Percentiles rank a stretch among this genome's conserved stretches.
Conservation (phyloP, 805 yeast genomes). For the Wickerhamiella azymoides region DNA sequence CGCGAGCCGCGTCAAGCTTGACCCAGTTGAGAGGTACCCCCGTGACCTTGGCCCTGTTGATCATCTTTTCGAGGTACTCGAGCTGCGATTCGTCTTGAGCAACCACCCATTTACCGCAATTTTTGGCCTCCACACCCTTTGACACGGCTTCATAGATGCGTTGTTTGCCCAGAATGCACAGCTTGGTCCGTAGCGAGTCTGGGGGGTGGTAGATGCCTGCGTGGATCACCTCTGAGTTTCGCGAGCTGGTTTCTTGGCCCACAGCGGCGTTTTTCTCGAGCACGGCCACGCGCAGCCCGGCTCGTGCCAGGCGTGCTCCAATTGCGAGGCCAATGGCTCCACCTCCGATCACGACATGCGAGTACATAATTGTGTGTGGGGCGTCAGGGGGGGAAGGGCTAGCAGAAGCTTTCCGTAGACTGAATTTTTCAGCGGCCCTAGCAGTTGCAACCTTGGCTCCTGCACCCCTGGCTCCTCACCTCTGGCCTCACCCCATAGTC, state of each 20-base stretch:
- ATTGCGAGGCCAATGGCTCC: constrained; percentile 77
- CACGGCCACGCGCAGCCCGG: constrained; percentile 40
- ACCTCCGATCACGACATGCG: constrained; percentile 64
- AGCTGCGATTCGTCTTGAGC: constrained; percentile 60
- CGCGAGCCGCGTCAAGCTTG: constrained; percentile 31
- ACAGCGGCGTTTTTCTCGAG: constrained; percentile 51
- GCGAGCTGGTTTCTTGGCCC: constrained; percentile 75
- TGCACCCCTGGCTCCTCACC: too few relatives aligned
- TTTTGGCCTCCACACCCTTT: constrained; percentile 39
- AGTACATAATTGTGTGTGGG: constrained; percentile 11
- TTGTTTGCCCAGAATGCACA: constrained; percentile 66
- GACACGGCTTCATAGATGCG: constrained; percentile 40
- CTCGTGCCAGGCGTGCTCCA: constrained; percentile 48
- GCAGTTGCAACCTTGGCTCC: too few relatives aligned
- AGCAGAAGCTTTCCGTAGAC: too few relatives aligned
- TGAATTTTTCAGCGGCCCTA: too few relatives aligned
- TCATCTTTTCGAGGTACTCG: constrained; percentile 42
- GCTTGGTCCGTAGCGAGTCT: constrained; percentile 46
- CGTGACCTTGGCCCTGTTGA: constrained; percentile 34
- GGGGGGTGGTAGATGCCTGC: constrained; percentile 77
- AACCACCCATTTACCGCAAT: constrained; percentile 70
- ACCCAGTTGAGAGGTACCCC: constrained; percentile 50
- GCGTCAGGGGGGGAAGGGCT: too few relatives aligned
- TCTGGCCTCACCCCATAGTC: too few relatives aligned
- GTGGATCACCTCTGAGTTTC: constrained; percentile 88